Conservation (phyloP, 176 grass and related monocot genomes). For the Aegilops longissima region DNA sequence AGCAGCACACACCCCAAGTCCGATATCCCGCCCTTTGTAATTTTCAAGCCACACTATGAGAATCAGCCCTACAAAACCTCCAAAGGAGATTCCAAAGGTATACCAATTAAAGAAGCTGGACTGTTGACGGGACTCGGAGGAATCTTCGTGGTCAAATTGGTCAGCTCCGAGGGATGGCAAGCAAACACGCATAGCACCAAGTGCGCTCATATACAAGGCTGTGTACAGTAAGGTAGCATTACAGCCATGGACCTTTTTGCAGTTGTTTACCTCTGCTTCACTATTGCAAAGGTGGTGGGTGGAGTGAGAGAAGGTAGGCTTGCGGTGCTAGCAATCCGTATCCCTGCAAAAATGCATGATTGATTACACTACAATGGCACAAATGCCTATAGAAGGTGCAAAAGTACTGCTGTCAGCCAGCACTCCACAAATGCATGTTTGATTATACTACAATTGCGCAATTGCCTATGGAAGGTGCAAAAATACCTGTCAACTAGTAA, state of each 20-base stretch:
- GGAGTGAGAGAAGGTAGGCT: constrained; percentile 55
- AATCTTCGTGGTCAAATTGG: constrained; percentile 56
- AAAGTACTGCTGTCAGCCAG: not conserved
- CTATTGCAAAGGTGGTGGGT: constrained; percentile 40
- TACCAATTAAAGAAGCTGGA: constrained; percentile 60
- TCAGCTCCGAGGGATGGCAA: constrained; percentile 58
- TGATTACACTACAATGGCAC: not conserved
- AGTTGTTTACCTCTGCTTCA: constrained; percentile 23
- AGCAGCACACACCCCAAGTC: constrained; percentile 37
- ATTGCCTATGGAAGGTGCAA: not conserved
- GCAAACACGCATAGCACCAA: constrained; percentile 42
- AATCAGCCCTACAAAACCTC: constrained; percentile 45
- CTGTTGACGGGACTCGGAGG: constrained; percentile 29
- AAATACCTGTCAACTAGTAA: not conserved
- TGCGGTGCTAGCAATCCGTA: constrained; percentile 58
- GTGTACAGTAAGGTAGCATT: constrained; percentile 34
- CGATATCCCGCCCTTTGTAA: constrained; percentile 54
- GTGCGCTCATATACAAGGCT: constrained; percentile 37
- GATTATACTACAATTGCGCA: not conserved
- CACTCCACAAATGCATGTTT: too few species aligned
- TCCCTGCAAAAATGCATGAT: constrained; percentile 30
- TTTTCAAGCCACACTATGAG: constrained; percentile 60
- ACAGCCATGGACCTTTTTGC: constrained; percentile 41
- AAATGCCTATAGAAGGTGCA: not conserved
- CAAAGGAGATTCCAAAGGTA: constrained; percentile 47